These are phyloP conservation scores for Bolboschoenoplectus hybrid DNA, from an alignment of 202 grass and related monocot species.

Conservation along the genomic window DNA sequence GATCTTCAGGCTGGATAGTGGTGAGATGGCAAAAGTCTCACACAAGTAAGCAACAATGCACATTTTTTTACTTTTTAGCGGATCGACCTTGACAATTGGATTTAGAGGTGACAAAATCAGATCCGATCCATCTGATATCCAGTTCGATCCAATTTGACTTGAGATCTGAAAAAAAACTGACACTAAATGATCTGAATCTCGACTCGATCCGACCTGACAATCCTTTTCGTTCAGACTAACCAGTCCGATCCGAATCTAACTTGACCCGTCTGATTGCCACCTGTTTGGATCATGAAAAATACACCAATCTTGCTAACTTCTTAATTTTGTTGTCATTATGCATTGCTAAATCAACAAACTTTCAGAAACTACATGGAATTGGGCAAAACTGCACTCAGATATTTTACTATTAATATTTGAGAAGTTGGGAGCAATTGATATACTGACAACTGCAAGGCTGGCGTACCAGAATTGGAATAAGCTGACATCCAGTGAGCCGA, in stretches of 20 bases:
- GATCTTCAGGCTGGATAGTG: not conserved
- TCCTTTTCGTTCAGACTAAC: too few relatives aligned
- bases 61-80: not conserved
- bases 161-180: too few relatives aligned
- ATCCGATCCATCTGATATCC: too few relatives aligned
- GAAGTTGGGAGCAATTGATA: slow-evolving; percentile 3
- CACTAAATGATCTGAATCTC: too few relatives aligned
- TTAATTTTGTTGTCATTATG: not conserved
- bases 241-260: too few relatives aligned
- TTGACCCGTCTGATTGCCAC: too few relatives aligned
- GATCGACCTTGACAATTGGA: not conserved
- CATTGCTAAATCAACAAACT: not conserved
- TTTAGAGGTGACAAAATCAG: too few relatives aligned
- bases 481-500: not conserved
- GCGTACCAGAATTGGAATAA: not conserved
- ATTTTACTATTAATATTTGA: not conserved
- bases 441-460: not conserved
- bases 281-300: not conserved
- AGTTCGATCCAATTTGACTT: too few relatives aligned
- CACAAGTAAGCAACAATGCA: not conserved
- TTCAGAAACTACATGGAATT: not conserved
- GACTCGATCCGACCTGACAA: too few relatives aligned
- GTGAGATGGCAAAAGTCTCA: not conserved
- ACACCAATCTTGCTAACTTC: not conserved
- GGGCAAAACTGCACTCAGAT: not conserved